These are phyloP conservation scores for Beauveria brongniartii DNA, from an alignment of 2,329 filamentous ascomycete genomes.

Conservation along the genomic window DNA sequence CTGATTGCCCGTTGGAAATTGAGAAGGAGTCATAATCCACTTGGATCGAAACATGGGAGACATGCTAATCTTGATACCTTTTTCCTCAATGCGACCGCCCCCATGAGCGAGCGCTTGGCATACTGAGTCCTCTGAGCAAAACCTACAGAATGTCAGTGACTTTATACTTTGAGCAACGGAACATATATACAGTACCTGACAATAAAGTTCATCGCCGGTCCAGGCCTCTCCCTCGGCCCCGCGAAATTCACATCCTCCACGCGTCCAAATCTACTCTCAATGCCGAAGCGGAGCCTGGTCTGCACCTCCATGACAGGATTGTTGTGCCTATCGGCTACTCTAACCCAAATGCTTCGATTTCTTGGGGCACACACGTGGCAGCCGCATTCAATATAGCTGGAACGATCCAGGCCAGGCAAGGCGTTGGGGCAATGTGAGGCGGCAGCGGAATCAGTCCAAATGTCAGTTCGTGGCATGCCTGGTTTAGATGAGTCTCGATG, in stretches of 20 bases:
- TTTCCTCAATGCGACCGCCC: constrained; percentile 19
- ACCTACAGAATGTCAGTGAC: constrained; percentile 9
- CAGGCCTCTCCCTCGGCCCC: background rate
- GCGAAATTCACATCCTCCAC: constrained; percentile 22
- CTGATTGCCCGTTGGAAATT: constrained; percentile 1
- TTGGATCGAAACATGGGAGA: constrained; percentile 24
- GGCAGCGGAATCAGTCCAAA: background rate
- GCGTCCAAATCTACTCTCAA: constrained; percentile 21
- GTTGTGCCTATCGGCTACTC: constrained; percentile 17
- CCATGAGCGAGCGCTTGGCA: constrained; percentile 18
- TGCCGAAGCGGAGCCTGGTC: constrained; percentile 22
- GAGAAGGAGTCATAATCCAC: constrained; percentile 18
- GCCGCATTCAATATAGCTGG: constrained; percentile 21
- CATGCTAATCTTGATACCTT: constrained; percentile 19
- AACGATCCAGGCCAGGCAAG: background rate
- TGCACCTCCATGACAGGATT: constrained; percentile 17
- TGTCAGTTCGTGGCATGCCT: background rate
- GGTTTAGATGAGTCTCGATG: background rate
- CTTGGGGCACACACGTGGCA: constrained; percentile 22
- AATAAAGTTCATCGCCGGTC: constrained; percentile 15
- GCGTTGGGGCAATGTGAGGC: background rate
- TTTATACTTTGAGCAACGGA: background rate
- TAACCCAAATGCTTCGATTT: constrained; percentile 25
- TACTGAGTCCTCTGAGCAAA: constrained; percentile 15
- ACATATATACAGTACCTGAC: constrained; percentile 19